A percentile compares a stretch with the other conserved stretches of the same genome.
Evolutionary conservation across 345 rosid genomes (phyloP).

Genomic region (Corchorus olitorius): DNA sequence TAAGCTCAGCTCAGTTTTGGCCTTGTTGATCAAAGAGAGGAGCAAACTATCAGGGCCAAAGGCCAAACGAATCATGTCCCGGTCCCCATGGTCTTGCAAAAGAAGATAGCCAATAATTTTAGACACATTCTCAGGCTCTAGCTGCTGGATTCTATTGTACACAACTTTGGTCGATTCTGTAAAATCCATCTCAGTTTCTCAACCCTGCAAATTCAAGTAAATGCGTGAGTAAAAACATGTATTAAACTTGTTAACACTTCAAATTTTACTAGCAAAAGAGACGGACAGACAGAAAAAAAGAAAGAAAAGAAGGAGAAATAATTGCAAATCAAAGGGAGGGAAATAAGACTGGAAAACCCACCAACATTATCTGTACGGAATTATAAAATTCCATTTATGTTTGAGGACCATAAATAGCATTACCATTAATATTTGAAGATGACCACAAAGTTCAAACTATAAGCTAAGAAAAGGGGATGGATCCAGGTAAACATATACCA

Average conservation of each 20-base stretch:
- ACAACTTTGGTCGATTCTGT: constrained; percentile 77
- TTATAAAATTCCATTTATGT: constrained; percentile 9
- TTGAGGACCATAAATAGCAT: constrained; percentile 13
- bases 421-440: background rate
- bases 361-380: background rate
- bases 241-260: background rate
- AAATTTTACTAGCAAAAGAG: background rate
- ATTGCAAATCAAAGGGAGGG: constrained; percentile 22
- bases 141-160: constrained; percentile 73
- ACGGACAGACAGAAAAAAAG: background rate
- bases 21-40: constrained; percentile 58
- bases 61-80: constrained; percentile 88
- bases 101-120: constrained; percentile 84
- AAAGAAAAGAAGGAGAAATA: background rate
- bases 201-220: constrained; percentile 36
- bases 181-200: constrained; percentile 64
- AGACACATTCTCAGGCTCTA: constrained; percentile 82
- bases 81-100: constrained; percentile 70
- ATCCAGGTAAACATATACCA: constrained; percentile 18
- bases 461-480: constrained; percentile 14
- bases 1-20: constrained; percentile 61
- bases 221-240: background rate
- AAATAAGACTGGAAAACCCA: background rate
- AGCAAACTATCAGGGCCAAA: constrained; percentile 71
- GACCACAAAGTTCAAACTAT: constrained; percentile 7